Conservation (phyloP, 2,329 filamentous ascomycete species). For the Cordyceps pruinosa region DNA sequence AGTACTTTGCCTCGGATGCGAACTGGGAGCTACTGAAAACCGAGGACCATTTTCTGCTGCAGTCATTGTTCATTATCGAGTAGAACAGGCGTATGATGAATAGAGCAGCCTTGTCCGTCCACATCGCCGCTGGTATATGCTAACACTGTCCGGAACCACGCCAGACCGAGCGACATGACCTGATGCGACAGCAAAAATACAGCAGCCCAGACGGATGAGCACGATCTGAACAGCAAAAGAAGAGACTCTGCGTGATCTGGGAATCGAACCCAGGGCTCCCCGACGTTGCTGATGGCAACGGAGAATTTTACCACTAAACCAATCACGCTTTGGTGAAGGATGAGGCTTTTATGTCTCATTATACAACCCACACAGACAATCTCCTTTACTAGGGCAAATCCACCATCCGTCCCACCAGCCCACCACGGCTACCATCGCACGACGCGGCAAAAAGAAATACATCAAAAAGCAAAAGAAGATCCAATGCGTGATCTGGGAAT, state of each 20-base stretch:
- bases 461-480: slow-evolving; percentile 3
- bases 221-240: slow-evolving; percentile 1
- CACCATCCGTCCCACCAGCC: background rate
- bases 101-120: background rate
- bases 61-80: slow-evolving; percentile 8
- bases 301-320: slow-evolving; percentile 19
- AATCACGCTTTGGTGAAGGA: slow-evolving; percentile 15
- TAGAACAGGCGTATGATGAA: background rate
- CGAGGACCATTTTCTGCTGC: slow-evolving; percentile 9
- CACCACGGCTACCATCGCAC: background rate
- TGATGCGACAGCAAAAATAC: background rate
- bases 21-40: slow-evolving; percentile 15
- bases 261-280: slow-evolving; percentile 19
- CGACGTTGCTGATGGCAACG: slow-evolving; percentile 18
- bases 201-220: background rate
- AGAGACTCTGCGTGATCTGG: slow-evolving; percentile 15
- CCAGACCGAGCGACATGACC: too few relatives aligned
- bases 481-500: slow-evolving; percentile 19
- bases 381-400: background rate
- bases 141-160: too few relatives aligned
- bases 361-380: background rate
- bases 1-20: slow-evolving; percentile 12
- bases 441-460: background rate
- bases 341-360: background rate
- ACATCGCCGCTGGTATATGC: background rate